phyloP scores from a whole-genome alignment of 371 early-diverging fungal genomes.

The Syncephalastrum racemosum region DNA sequence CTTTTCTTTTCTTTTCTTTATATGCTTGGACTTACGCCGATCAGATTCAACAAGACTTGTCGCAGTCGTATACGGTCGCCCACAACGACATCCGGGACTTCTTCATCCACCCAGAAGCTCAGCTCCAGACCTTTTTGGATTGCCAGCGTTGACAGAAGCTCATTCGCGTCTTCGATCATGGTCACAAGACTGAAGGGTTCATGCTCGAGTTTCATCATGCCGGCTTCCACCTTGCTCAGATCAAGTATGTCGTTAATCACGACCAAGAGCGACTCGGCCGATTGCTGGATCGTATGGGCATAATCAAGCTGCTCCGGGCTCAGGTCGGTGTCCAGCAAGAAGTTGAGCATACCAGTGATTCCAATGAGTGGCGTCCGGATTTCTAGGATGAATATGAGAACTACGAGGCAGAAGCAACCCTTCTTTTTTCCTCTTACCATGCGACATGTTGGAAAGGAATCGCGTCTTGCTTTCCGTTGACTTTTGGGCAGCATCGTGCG shows the following conservation, averaged over 20 bases:
- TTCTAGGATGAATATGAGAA: slow-evolving; percentile 27
- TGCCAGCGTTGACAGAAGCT: slow-evolving; percentile 58
- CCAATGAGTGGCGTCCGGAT: slow-evolving; percentile 69
- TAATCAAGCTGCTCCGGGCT: slow-evolving; percentile 65
- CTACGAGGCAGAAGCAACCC: background rate
- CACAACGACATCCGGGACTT: slow-evolving; percentile 58
- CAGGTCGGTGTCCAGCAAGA: slow-evolving; percentile 62
- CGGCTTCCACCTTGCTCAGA: slow-evolving; percentile 69
- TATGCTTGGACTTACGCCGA: slow-evolving; percentile 45
- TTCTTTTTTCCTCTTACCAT: slow-evolving; percentile 34
- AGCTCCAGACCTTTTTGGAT: slow-evolving; percentile 62
- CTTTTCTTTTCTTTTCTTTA: background rate
- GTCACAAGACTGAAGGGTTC: slow-evolving; percentile 59
- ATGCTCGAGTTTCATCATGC: slow-evolving; percentile 70
- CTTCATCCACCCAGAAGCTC: slow-evolving; percentile 60
- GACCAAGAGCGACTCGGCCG: slow-evolving; percentile 59
- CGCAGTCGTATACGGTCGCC: slow-evolving; percentile 62
- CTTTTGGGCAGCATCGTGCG: slow-evolving; percentile 67
- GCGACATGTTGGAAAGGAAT: slow-evolving; percentile 69
- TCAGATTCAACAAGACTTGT: slow-evolving; percentile 58
- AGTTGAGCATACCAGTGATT: slow-evolving; percentile 67
- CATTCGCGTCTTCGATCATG: slow-evolving; percentile 66
- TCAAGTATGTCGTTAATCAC: slow-evolving; percentile 75
- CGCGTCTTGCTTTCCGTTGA: slow-evolving; percentile 71
- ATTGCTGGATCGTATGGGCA: slow-evolving; percentile 65